Base-by-base conservation (phyloP, 257 asterid species). In the Solanum arcanum region DNA sequence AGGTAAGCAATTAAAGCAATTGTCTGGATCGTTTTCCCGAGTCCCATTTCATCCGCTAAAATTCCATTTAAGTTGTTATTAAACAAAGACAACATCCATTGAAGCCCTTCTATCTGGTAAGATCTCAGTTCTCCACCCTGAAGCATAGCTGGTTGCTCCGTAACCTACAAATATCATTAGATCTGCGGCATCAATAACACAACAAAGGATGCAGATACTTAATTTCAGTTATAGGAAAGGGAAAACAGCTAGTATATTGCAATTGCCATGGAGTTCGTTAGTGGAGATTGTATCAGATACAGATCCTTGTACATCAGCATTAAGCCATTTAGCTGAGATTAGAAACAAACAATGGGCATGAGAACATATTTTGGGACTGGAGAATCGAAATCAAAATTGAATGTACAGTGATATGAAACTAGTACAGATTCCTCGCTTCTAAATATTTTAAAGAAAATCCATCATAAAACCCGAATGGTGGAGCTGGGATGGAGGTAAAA, bases 41-140 rank as follows among this genome's bases (percentile, higher is more conserved):
- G 90, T 70, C 99, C 99, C 99, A 97, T 96, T 92, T 97, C 99
- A 92, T 97, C 99, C 12, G 99, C 99, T 88, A 97, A 91, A 90
- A 97, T 97, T 87, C 99, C 99, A 88, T 97, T 97, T 62, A 97
- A 92, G 89, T 97, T 97, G 91, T 97, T 97, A 90, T 97, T 97
- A 91, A 95, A 97, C 93, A 97, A 90, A 9, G 99, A 97, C 85
- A 97, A 87, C 99, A 97, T 97, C 99, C 99, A 97, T 33, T 97
- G 99, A 88, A 97, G 99, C 89, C 99, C 99, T 94, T 97, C 99
- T 86, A 97, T 42, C 87, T 97, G 99, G 93, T 97, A 96, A 20
- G 93, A 60, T 83, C 99, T 94, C 86, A 97, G 90, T 91, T 96
- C 99, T 88, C 99, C 99, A 89, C 99, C 99, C 90, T 97, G 98